Evolutionary conservation across 305 asterid species (phyloP), one percentile per base, ranked within the genome.

Genomic region (Coffea humblotiana): DNA sequence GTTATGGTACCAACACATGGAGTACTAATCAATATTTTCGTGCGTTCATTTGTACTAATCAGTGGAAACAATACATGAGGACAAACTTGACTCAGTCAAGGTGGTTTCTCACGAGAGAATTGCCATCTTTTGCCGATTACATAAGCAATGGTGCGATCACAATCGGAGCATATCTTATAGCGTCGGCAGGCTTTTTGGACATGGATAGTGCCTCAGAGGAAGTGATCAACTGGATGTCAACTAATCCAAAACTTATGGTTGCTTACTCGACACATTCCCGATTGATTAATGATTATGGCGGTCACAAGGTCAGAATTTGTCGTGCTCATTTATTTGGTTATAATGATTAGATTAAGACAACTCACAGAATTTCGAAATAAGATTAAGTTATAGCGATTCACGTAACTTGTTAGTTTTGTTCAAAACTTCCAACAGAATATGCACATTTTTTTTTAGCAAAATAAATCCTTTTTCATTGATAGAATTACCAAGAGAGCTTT

Each of bases 201-300:
- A 6, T 75, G 74, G 71, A 78, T 8, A 25, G 58, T 6, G 77
- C 78, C 8, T 21, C 37, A 6, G 21, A 67, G 29, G 74, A 79
- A 32, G 77, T 32, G 25, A 74, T 74, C 0, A 74, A 75, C 7
- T 83, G 83, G 83, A 32, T 77, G 9, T 52, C 74, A 9, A 74
- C 48, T 11, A 74, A 78, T 45, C 87, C 87, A 12, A 75, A 71
- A 70, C 23, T 84, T 2, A 72, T 75, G 0, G 72, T 66, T 18
- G 87, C 82, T 23, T 19, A 66, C 13, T 49, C 15, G 14, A 74
- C 47, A 21, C 35, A 67, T 16, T 60, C 75, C 21, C 67, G 85
- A 23, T 56, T 74, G 32, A 8, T 67, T 2, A 79, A 84, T 54
- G 85, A 84, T 45, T 37, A 74, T 23, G 76, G 78, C 5, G 67